Base-by-base conservation (phyloP, 2,329 filamentous ascomycete species). In the Phialophora chinensis region DNA sequence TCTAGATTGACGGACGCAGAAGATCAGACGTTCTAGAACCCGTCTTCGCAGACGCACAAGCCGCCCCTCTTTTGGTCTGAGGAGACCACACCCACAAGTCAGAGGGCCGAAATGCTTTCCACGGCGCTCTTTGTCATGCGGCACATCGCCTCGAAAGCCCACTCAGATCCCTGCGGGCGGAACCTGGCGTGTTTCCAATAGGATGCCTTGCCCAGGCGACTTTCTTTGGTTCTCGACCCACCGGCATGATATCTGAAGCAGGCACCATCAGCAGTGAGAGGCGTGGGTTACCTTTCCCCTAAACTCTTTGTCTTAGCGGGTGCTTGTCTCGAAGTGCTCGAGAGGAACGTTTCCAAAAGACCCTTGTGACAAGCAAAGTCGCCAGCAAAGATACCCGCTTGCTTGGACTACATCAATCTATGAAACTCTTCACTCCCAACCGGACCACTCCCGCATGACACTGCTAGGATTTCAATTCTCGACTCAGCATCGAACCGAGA, bases 401-500 rank as follows among this genome's bases (percentile, higher is more conserved):
- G 14, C 17, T n/a, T 20, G 14, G 17, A 7, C 17, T 44, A 44
- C 38, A 42, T 17, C 6, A 44, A n/a, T 44, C 38, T 44, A 20
- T 7, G 23, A 44, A n/a, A n/a, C 38, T 44, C 17, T n/a, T n/a
- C 23, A 4, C 12, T 14, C 47, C 20, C 8, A 52, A 27, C 25
- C 3, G 49, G 20, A 11, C 20, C 49, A 25, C 23, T 29, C 25
- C 49, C 3, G 10, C 8, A 27, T 17, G 23, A 52, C 29, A 31
- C 42, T 7, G 29, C 14, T 12, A 61, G 7, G 59, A 7, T 12
- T 53, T 61, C 59, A 53, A 4, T n/a, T 61, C 59, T 25, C 47
- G 59, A 27, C 59, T 61, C 59, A 61, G 42, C 59, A 61, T 42
- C 44, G 25, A 31, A 17, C 2, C 29, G 11, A 61, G 29, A 29